Evolutionary conservation across 768 basidiomycete genomes (phyloP), one percentile per base, ranked within the genome.

Genomic region (Pleurotus sapidus): DNA sequence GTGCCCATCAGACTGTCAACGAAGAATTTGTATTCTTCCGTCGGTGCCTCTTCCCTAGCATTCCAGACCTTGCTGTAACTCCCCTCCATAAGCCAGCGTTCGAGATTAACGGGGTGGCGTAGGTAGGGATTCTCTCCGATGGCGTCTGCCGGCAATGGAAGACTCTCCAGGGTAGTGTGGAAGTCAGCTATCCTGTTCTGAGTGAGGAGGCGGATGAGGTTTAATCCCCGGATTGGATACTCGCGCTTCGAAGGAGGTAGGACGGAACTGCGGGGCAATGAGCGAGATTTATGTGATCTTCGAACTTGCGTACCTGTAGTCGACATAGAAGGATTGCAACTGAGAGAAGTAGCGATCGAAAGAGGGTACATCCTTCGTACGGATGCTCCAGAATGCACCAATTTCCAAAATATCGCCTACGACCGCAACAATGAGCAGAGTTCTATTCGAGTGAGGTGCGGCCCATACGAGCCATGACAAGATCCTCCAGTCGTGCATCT

Each of bases 51-150:
- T 61, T 91, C 91, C 62, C 95, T 84, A 38, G 95, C 95, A 65
- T 91, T 87, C 92, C 95, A 99, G 9, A 98, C 96, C 70, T 96
- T 96, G 73, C 92, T 93, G 71, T 98, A 99, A 65, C 90, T 91
- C 39, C 96, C 96, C 70, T 98, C 96, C 96, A 99, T 99, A 46
- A 98, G 81, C 92, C 95, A 98, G 49, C 91, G 81, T 70, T 99
- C 96, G 59, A 95, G 84, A 69, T 95, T 91, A 57, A 95, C 88
- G 11, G 93, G 91, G 68, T 94, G 93, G 54, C 83, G 80, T 65
- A 95, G 85, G 68, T 79, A 93, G 5, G 85, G 82, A 68, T 89
- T 90, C 30, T 84, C 77, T 27, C 78, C 74, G 59, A 88, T 85
- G 46, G 80, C 80, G 60, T 88, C 87, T 0, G 89, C 84, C 42